Conservation (phyloP, 352 stramenopile genomes). For the Hyaloperonospora brassicae region DNA sequence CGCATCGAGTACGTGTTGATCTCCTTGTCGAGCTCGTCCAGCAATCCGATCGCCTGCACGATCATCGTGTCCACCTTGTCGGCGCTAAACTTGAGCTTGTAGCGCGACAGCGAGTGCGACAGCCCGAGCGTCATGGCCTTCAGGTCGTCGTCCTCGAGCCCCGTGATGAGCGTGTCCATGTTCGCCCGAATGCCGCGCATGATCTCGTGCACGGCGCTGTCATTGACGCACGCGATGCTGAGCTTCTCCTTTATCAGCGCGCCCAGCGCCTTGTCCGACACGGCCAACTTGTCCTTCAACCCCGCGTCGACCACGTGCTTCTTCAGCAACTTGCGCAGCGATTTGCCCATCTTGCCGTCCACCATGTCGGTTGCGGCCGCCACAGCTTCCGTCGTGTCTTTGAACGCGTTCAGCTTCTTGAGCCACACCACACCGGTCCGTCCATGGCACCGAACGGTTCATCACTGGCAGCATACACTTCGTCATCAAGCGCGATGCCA, state of each 20-base stretch:
- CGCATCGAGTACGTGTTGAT: conserved; percentile 99
- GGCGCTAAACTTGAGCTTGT: conserved; percentile 99
- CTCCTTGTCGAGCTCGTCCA: conserved; percentile 99
- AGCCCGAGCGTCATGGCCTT: conserved; percentile 98
- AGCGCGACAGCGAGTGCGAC: conserved; percentile 96
- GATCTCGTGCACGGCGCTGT: conserved; percentile 91
- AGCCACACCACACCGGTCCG: conserved; percentile 90
- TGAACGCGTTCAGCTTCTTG: conserved; percentile 97
- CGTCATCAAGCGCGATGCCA: too few relatives aligned
- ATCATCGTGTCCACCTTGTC: conserved; percentile 99
- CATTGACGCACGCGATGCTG: conserved; percentile 88
- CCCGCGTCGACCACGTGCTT: conserved; percentile 95
- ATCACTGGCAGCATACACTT: too few relatives aligned
- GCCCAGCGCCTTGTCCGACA: conserved; percentile 95
- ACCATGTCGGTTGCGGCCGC: conserved; percentile 94
- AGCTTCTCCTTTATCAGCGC: conserved; percentile 98
- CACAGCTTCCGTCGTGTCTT: conserved; percentile 97
- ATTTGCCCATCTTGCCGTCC: conserved; percentile 96
- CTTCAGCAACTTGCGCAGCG: conserved; percentile 98
- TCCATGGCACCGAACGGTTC: too few relatives aligned
- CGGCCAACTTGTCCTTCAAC: conserved; percentile 93
- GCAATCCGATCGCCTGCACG: conserved; percentile 97
- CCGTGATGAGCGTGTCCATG: conserved; percentile 92
- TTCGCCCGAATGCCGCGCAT: conserved; percentile 95
- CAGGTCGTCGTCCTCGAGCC: conserved; percentile 84